Conservation (phyloP, 352 stramenopile species). For the Peronospora belbahrii region DNA sequence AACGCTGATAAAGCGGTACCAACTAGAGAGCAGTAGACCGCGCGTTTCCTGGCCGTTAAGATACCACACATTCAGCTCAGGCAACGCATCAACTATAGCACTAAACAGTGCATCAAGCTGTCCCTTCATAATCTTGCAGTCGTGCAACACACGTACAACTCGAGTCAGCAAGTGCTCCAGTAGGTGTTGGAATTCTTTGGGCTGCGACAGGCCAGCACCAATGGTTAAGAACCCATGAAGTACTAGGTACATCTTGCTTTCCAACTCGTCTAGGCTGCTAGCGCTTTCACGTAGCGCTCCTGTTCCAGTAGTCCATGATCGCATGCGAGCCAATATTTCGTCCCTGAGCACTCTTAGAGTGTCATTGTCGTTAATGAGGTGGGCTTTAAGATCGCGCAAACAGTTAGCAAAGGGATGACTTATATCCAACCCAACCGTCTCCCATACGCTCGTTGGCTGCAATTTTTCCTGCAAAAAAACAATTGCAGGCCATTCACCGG, state of each 20-base stretch:
- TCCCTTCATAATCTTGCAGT: conserved; percentile 32
- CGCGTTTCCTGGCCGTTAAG: conserved; percentile 56
- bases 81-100: conserved; percentile 59
- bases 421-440: conserved; percentile 56
- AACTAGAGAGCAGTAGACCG: conserved; percentile 46
- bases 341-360: conserved; percentile 39
- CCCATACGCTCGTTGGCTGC: conserved; percentile 39
- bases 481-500: conserved; percentile 42
- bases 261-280: conserved; percentile 22
- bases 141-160: conserved; percentile 50
- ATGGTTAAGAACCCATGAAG: conserved; percentile 66
- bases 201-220: conserved; percentile 61
- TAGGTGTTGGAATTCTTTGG: conserved; percentile 66
- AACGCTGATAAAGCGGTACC: conserved; percentile 67
- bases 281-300: conserved; percentile 10
- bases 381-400: conserved; percentile 64
- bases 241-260: conserved; percentile 54
- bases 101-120: conserved; percentile 55
- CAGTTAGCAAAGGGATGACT: conserved; percentile 53
- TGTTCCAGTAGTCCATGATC: conserved; percentile 7
- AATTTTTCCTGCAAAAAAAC: conserved; percentile 48
- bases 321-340: conserved; percentile 34
- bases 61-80: conserved; percentile 66
- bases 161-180: conserved; percentile 57
- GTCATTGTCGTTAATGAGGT: conserved; percentile 71